A percentile compares a stretch with the other conserved stretches of the same genome.
Conservation (phyloP, 129 eudicot species). For the Silybum marianum region DNA sequence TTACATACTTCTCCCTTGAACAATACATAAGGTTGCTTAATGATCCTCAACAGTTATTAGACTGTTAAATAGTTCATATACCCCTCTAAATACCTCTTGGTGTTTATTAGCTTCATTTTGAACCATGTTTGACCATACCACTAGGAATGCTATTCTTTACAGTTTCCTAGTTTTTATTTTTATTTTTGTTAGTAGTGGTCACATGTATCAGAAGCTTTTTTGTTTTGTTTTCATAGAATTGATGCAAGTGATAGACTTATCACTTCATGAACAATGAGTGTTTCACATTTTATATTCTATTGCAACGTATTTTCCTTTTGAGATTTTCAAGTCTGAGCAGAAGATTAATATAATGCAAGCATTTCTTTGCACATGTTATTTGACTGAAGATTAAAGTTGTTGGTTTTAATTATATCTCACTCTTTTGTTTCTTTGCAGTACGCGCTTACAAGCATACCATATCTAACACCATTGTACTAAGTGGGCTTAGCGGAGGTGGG, state of each 20-base stretch:
- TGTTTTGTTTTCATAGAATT: not conserved
- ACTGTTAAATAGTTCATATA: not conserved
- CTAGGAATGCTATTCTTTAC: not conserved
- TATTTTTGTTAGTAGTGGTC: not conserved
- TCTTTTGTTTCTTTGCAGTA: constrained; percentile 50
- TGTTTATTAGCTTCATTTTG: constrained; percentile 8
- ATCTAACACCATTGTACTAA: constrained; percentile 72
- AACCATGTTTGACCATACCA: constrained; percentile 7
- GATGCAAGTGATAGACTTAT: not conserved
- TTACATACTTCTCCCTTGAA: not conserved
- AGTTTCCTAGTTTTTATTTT: not conserved
- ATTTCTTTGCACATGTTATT: not conserved
- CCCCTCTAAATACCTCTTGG: not conserved
- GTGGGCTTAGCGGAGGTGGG: constrained; percentile 94
- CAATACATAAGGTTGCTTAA: not conserved
- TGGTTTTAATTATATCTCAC: not conserved
- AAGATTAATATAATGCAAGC: not conserved
- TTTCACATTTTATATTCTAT: not conserved
- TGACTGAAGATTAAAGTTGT: not conserved
- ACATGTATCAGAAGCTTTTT: not conserved
- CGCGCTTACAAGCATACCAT: constrained; percentile 61
- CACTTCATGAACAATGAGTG: not conserved
- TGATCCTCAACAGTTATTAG: not conserved
- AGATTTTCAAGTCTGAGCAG: not conserved
- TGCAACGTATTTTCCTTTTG: not conserved